Base-by-base conservation (phyloP, 768 basidiomycete genomes). In the Tylopilus sp. region DNA sequence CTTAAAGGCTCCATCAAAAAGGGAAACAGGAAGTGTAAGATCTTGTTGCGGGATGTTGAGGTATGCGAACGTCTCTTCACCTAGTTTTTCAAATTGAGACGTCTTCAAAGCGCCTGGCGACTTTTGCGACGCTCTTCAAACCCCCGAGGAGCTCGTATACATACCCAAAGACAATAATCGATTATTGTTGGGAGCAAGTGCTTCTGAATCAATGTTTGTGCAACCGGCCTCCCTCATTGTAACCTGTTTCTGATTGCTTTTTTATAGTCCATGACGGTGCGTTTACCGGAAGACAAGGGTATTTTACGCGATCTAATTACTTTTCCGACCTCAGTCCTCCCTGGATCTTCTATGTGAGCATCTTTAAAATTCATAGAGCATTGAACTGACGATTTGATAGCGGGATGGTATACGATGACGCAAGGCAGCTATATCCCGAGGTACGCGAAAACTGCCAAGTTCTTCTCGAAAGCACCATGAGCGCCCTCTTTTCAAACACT, bases 371-470 rank as follows among this genome's bases (percentile, higher is more conserved):
- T 19, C 1, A 8, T 22, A 5, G 41, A 37, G 16, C 11, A 12
- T 16, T 11, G 25, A 31, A 21, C 53, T 63, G 10, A 59, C 22
- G 16, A 26, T 34, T 25, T 30, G 48, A 17, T 53, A 95, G 93
- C 50, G 93, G 89, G 1, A 95, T 98, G 92, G 93, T 94, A 5
- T 98, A 98, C 71, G 87, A 95, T 1, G 97, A 99, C 64, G 93
- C 93, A 3, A 92, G 96, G 67, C 79, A 82, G 58, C 79, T 94
- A 40, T 98, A 98, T 65, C 80, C 82, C 10, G 85, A 88, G 62
- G 84, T 98, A 19, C 79, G 79, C 36, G 75, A 81, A 51, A 83
- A 84, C 37, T 86, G 89, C 24, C 72, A 81, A 36, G 62, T 64
- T 2, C 75, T 97, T 16, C 71, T 98, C 34, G 87, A 97, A 54